These are phyloP conservation scores for Ustilago nuda DNA, from an alignment of 1,284 basidiomycete species.

Conservation along the genomic window DNA sequence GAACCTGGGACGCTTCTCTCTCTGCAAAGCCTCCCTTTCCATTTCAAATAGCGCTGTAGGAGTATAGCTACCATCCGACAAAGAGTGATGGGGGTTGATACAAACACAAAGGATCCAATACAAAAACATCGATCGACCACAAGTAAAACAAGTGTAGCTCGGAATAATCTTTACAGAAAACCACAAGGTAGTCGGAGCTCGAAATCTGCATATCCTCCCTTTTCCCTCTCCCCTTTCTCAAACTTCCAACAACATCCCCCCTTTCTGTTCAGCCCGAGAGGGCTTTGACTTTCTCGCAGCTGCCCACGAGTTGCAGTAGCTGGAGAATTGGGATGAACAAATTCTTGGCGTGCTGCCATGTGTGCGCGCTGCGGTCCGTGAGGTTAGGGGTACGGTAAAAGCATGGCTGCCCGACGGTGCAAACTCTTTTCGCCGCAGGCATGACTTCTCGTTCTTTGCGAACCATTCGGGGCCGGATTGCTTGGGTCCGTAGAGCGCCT, in stretches of 20 bases:
- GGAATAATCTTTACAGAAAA: constrained; percentile 37
- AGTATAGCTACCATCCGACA: too few relatives aligned
- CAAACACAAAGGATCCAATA: too few relatives aligned
- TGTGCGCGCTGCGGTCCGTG: background rate
- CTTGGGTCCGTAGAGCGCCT: too few relatives aligned
- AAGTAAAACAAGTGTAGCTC: constrained; percentile 5
- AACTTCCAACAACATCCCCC: constrained; percentile 17
- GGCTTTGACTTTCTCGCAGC: background rate
- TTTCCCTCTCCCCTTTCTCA: background rate
- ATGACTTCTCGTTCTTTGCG: background rate
- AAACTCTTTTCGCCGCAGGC: background rate
- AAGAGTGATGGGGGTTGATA: too few relatives aligned
- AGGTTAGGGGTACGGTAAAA: background rate
- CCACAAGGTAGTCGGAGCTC: constrained; percentile 16
- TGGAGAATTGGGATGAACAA: background rate
- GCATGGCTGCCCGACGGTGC: background rate
- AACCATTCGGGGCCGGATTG: too few relatives aligned
- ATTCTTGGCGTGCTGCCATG: background rate
- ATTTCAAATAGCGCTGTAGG: too few relatives aligned
- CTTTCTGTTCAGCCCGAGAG: constrained; percentile 1
- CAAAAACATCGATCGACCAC: background rate
- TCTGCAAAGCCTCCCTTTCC: background rate
- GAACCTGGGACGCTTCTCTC: background rate
- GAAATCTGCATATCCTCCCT: constrained; percentile 8
- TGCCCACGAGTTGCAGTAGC: background rate